phyloP scores from a whole-genome alignment of 495 filamentous ascomycete species.

The Pseudevernia furfuracea region DNA sequence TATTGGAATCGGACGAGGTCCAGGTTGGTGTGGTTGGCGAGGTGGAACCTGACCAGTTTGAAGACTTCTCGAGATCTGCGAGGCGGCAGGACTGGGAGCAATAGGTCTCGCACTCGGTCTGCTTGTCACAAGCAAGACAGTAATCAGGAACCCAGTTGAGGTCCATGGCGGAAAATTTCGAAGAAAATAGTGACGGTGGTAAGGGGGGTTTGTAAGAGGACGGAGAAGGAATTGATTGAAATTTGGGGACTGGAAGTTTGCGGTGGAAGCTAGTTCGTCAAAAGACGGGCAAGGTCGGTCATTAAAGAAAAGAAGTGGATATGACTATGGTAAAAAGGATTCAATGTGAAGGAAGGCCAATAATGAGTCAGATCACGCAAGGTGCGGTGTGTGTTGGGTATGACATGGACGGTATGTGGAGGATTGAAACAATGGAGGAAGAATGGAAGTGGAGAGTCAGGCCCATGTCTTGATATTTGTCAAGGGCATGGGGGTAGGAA shows the following conservation, averaged over 20 bases:
- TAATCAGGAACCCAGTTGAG: conserved; percentile 87
- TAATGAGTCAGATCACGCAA: conserved; percentile 17
- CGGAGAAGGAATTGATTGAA: not conserved
- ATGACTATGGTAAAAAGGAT: conserved; percentile 1
- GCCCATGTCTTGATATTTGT: conserved; percentile 6
- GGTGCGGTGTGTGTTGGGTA: not conserved
- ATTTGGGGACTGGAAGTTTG: not conserved
- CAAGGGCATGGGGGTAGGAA: not conserved
- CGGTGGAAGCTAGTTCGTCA: not conserved
- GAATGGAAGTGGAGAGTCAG: conserved; percentile 9
- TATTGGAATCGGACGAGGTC: conserved; percentile 30
- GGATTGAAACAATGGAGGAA: conserved; percentile 10
- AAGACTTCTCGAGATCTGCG: conserved; percentile 72
- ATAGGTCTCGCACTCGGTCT: conserved; percentile 70
- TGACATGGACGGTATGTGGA: conserved; percentile 13
- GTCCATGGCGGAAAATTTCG: conserved; percentile 43
- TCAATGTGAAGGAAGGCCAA: conserved; percentile 11
- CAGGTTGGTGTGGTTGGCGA: conserved; percentile 39
- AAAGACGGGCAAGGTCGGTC: not conserved
- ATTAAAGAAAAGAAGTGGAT: conserved; percentile 7
- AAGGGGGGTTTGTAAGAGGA: not conserved
- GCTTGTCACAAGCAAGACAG: conserved; percentile 89
- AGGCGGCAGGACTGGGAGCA: conserved; percentile 91
- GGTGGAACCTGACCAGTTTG: conserved; percentile 44
- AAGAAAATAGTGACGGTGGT: conserved; percentile 14